Evolutionary conservation across 148 eudicot genomes (phyloP), one percentile per base, ranked within the genome.

Genomic region (Arctostaphylos glauca): DNA sequence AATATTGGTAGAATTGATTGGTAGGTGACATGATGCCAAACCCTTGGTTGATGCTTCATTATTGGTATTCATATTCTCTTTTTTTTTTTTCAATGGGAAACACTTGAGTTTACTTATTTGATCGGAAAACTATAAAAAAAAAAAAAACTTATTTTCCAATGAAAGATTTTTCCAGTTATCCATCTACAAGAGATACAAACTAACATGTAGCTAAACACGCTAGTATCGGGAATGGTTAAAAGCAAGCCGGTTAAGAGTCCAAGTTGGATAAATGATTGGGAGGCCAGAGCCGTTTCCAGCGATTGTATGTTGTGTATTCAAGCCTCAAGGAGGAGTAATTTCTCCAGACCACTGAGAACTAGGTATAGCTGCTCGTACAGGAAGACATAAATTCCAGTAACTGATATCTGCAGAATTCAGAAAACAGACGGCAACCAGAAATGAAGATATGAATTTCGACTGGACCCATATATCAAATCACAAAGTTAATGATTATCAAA

Each of bases 331-430:
- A 92, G 77, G 44, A 93, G 90, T 68, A 91, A 91, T 81, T 80
- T 93, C 83, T 94, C 92, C 80, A 97, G 84, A 73, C 99, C 98
- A 87, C 99, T 97, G 67, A 97, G 97, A 81, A 97, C 98, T 48
- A 97, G 87, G 93, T 93, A 97, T n/a, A 97, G 90, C 85, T 94
- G 99, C 77, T 98, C 98, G 16, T 96, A 94, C 3, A 96, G 94
- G 88, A 96, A 96, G n/a, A 94, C 93, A 67, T 96, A 96, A 41
- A 96, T 91, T 47, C 93, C 92, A 52, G 94, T 80, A 25, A 96
- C 90, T 31, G 99, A 93, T 80, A 94, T 88, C 99, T 96, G 97
- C 91, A 88, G 82, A 78, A n/a, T 74, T 53, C 83, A 85, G 14
- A 81, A 18, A 64, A 15, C 19, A 48, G n/a, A 68, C 13, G 23